A percentile compares a stretch with the other conserved stretches of the same genome.
These are phyloP conservation scores for Carpinus fangiana DNA, from an alignment of 306 rosid genomes.

Conservation along the genomic window DNA sequence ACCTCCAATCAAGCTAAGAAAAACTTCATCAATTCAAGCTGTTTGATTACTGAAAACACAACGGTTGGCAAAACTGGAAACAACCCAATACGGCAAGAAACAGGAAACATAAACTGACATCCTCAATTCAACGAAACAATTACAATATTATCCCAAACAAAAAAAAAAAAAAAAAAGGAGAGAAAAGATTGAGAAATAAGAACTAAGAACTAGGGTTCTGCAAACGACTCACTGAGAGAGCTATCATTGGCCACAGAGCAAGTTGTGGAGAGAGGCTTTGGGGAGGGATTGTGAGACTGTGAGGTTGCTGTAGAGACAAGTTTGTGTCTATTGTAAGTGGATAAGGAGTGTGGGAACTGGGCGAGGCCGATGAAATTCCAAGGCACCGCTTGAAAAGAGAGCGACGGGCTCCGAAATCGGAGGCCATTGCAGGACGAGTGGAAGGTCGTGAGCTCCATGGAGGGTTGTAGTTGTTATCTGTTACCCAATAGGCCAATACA, in stretches of 20 bases:
- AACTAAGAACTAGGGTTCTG: background rate
- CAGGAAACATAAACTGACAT: background rate
- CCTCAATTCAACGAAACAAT: background rate
- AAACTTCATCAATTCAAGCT: background rate
- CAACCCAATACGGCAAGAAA: background rate
- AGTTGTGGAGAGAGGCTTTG: conserved; percentile 14
- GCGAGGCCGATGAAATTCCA: background rate
- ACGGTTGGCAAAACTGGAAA: background rate
- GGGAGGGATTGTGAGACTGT: background rate
- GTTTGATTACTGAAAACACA: background rate
- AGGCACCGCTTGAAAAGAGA: conserved; percentile 1
- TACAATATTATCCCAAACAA: background rate
- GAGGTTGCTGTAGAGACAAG: background rate
- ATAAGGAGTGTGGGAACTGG: background rate
- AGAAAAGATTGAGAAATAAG: background rate
- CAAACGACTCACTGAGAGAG: conserved; percentile 34
- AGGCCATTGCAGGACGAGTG: background rate
- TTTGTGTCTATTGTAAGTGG: background rate
- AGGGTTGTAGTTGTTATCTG: background rate
- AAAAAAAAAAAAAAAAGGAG: background rate
- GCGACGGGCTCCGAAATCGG: background rate
- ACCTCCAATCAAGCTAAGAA: background rate
- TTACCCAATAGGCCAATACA: background rate
- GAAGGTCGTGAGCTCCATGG: conserved; percentile 25
- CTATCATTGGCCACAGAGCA: conserved; percentile 35